Evolutionary conservation across 208 protist genomes (phyloP), one percentile per base, ranked within the genome.

Genomic region (Leishmania mexicana): DNA sequence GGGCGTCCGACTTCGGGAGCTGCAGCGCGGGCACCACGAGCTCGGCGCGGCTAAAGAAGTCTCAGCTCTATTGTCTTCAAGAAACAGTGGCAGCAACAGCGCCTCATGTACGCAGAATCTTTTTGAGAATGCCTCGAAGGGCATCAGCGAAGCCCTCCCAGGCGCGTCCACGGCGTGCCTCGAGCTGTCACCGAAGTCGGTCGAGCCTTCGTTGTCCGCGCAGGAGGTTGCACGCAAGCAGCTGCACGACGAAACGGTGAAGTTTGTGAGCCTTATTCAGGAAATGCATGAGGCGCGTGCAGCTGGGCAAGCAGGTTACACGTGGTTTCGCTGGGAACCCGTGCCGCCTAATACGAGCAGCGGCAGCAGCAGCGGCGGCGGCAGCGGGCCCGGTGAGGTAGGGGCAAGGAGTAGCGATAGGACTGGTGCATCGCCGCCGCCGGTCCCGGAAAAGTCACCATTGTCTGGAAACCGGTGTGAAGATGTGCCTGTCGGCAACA

Each of bases 191-290:
- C 21, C 19, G 31, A 19, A 17, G 11, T 57, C 60, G 1, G 3
- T 31, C 0, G 71, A 54, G 24, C n/a, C 53, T 19, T 38, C 42
- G 51, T 17, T 21, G 62, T 65, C 74, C 6, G 54, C 58, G 17
- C 3, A 35, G 8, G 58, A 17, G 49, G 19, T 60, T 8, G 47
- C 42, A 13, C 13, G 24, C 35, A 49, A 17, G 60, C 77, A 70
- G 8, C 6, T 75, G n/a, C 78, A 79, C 53, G 42, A 42, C 13
- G 82, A 85, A 42, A 80, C 83, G 10, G 35, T 76, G 51, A 82
- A 83, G 68, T 86, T 83, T 71, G 74, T 86, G 53, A 28, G 76
- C 6, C 38, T 71, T 31, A 83, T 86, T 57, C 83, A 72, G 42
- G 73, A 77, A 51, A 72, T 86, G 17, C 78, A 86, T 15, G 54